phyloP scores from a whole-genome alignment of 2,329 filamentous ascomycete genomes.

The Thielaviopsis musarum region DNA sequence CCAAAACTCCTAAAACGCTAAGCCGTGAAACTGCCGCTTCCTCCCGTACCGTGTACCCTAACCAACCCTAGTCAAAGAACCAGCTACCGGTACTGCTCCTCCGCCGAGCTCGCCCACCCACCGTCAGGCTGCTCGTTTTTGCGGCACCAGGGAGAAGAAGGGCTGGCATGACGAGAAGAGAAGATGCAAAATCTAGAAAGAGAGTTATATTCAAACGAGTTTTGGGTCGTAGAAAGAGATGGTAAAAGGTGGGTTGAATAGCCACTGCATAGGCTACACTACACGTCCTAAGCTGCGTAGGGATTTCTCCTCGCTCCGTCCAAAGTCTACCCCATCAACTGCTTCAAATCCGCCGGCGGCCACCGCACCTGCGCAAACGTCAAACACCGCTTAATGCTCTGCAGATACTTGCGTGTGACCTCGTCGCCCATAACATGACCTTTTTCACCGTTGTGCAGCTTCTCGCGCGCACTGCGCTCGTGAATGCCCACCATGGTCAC shows the following conservation, averaged over 20 bases:
- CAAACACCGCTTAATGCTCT: conserved; percentile 93
- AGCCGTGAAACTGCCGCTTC: too few species aligned
- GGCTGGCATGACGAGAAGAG: neutral
- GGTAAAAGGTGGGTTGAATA: too few species aligned
- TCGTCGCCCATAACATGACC: conserved; percentile 97
- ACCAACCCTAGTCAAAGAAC: too few species aligned
- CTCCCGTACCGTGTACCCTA: too few species aligned
- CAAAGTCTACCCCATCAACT: conserved; percentile 90
- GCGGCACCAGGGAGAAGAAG: neutral
- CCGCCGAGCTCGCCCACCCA: conserved; percentile 23
- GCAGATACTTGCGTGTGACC: conserved; percentile 83
- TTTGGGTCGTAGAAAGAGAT: too few species aligned
- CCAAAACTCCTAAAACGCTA: too few species aligned
- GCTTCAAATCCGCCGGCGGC: conserved; percentile 81
- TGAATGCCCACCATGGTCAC: conserved; percentile 99
- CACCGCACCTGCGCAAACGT: conserved; percentile 94
- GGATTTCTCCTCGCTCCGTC: too few species aligned
- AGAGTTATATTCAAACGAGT: too few species aligned
- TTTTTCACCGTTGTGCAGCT: conserved; percentile 72
- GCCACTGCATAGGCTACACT: too few species aligned
- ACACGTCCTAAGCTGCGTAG: too few species aligned
- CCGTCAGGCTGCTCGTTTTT: conserved; percentile 15
- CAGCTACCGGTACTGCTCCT: too few species aligned
- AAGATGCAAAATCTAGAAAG: too few species aligned
- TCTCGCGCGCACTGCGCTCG: conserved; percentile 88